phyloP scores from a whole-genome alignment of 1,284 basidiomycete genomes.

The Pseudozyma pruni region DNA sequence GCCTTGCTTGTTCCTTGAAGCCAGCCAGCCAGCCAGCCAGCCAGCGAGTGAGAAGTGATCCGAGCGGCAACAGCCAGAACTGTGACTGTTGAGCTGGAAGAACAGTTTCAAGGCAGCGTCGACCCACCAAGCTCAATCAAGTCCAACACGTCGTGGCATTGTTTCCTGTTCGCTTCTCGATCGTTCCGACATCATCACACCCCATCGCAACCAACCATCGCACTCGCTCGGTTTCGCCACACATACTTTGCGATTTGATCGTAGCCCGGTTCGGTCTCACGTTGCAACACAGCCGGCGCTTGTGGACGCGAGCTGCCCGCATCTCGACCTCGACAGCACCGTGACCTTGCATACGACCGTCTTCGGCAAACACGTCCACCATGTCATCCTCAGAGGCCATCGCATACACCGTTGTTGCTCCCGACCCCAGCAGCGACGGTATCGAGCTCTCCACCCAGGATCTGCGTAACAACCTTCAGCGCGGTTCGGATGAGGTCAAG shows the following conservation, averaged over 20 bases:
- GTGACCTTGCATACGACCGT: not conserved
- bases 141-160: constrained; percentile 12
- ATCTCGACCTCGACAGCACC: not conserved
- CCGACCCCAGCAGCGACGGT: constrained; percentile 49
- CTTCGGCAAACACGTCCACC: not conserved
- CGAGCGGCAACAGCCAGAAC: constrained; percentile 22
- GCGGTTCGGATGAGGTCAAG: constrained; percentile 97
- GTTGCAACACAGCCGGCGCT: constrained; percentile 1
- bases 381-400: constrained; percentile 50
- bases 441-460: constrained; percentile 71
- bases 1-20: too few species aligned
- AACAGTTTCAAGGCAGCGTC: constrained; percentile 22
- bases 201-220: too few species aligned
- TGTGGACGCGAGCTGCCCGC: constrained; percentile 4
- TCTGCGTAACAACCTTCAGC: constrained; percentile 86
- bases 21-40: too few species aligned
- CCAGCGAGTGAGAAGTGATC: constrained; percentile 25
- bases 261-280: not conserved
- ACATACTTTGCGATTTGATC: too few species aligned
- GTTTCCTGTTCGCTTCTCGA: not conserved
- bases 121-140: not conserved
- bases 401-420: constrained; percentile 54
- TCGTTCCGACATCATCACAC: not conserved
- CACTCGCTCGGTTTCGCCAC: too few species aligned
- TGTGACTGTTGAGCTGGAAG: constrained; percentile 33